Evolutionary conservation across 768 basidiomycete genomes (phyloP).

Genomic region (Cyathus striatus): DNA sequence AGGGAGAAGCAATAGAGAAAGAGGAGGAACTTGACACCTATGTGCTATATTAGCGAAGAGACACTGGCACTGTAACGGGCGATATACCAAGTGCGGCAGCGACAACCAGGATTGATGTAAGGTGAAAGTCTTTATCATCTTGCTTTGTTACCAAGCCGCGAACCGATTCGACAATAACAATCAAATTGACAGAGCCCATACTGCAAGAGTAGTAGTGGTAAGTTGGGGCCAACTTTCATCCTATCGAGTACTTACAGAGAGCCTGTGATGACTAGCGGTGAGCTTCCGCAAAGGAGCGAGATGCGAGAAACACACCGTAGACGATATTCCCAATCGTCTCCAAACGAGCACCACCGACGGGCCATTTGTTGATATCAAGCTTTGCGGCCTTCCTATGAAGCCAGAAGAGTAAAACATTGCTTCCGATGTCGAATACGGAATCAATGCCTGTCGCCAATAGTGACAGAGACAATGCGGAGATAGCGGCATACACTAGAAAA

Average conservation of each 20-base stretch:
- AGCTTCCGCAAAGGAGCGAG: slow-evolving; percentile 31
- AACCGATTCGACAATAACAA: slow-evolving; percentile 85
- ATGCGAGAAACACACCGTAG: slow-evolving; percentile 47
- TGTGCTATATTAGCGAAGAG: slow-evolving; percentile 1
- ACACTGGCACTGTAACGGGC: slow-evolving; percentile 1
- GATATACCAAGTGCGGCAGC: slow-evolving; percentile 69
- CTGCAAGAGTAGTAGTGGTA: no score
- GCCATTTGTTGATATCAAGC: slow-evolving; percentile 85
- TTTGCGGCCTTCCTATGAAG: slow-evolving; percentile 67
- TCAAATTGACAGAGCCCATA: slow-evolving; percentile 89
- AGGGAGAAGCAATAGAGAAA: slow-evolving; percentile 86
- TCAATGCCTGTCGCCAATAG: slow-evolving; percentile 89
- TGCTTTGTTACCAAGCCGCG: slow-evolving; percentile 61
- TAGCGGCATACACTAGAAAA: slow-evolving; percentile 80
- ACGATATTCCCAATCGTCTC: slow-evolving; percentile 88
- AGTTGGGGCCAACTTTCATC: no score
- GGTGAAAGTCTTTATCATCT: slow-evolving; percentile 57
- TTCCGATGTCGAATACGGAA: slow-evolving; percentile 78
- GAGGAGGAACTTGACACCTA: slow-evolving; percentile 79
- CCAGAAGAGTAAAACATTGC: slow-evolving; percentile 77
- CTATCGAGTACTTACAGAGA: slow-evolving; percentile 22
- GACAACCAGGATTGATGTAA: slow-evolving; percentile 82
- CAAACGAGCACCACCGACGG: slow-evolving; percentile 84
- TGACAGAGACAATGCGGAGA: slow-evolving; percentile 78
- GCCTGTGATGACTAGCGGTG: slow-evolving; percentile 11